Evolutionary conservation across 768 basidiomycete genomes (phyloP).

Genomic region (Pleurotus salmoneostramineus): DNA sequence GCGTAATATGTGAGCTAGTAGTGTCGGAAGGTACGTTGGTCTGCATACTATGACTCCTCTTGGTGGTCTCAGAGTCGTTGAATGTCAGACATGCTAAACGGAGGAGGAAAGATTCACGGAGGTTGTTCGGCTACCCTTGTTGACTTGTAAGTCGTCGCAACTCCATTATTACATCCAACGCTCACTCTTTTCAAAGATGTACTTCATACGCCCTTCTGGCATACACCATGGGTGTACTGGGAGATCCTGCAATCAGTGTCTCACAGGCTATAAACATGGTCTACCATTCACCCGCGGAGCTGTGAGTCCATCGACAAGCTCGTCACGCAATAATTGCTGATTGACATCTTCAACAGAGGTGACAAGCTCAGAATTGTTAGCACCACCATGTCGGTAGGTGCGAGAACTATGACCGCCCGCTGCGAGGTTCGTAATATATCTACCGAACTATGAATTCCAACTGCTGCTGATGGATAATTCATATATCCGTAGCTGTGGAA

Average conservation of each 20-base stretch:
- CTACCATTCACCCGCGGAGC: slow-evolving; percentile 52
- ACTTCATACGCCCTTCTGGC: slow-evolving; percentile 2
- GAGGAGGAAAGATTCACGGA: slow-evolving; percentile 44
- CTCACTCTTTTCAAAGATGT: background rate
- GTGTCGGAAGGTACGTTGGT: slow-evolving; percentile 19
- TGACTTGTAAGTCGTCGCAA: slow-evolving; percentile 21
- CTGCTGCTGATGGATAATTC: background rate
- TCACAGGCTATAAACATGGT: slow-evolving; percentile 50
- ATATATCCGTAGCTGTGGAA: slow-evolving; percentile 49
- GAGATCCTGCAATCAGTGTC: slow-evolving; percentile 23
- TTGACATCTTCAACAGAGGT: slow-evolving; percentile 26
- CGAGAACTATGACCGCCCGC: slow-evolving; percentile 40
- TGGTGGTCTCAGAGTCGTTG: slow-evolving; percentile 13
- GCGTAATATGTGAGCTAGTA: slow-evolving; percentile 22
- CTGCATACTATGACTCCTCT: slow-evolving; percentile 13
- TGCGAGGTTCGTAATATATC: slow-evolving; percentile 35
- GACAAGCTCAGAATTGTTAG: slow-evolving; percentile 48
- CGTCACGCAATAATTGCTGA: background rate
- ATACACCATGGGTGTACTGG: slow-evolving; percentile 2
- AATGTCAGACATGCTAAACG: slow-evolving; percentile 32
- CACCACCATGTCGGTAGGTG: slow-evolving; percentile 47
- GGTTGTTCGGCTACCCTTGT: slow-evolving; percentile 52
- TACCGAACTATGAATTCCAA: background rate
- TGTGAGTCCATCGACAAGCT: slow-evolving; percentile 27
- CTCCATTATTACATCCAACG: background rate